Evolutionary conservation across 2,329 filamentous ascomycete genomes (phyloP), one percentile per base, ranked within the genome.

Genomic region (Fusarium odoratissimum): DNA sequence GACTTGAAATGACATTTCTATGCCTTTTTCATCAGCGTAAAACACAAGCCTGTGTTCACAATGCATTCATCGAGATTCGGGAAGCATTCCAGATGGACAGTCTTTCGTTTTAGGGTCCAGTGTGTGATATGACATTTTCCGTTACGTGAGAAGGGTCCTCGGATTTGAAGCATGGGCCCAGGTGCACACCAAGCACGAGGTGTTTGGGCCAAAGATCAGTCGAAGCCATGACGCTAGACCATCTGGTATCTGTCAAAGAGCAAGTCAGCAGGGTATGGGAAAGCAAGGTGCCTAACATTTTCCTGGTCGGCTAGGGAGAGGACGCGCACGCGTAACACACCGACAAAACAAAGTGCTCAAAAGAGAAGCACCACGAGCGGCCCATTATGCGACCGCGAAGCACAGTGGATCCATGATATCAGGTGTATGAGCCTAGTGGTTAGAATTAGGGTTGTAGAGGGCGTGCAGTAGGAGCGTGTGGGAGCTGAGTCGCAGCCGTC

Each of bases 301-400:
- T 64, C 71, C 45, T 54, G 51, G 51, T 64, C 40, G 48, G 61
- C 57, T 60, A 62, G 62, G 54, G 64, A 63, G 52, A 76, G 72
- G 76, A 77, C 78, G 78, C 77, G 75, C 75, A 80, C 74, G 75
- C 71, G 76, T 75, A 80, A 80, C 78, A 80, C 80, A 82, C 80
- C 80, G 80, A 80, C 80, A 77, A 78, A 79, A 74, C 75, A 76
- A 74, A 72, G 55, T 71, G 73, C 75, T 76, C 63, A 65, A 76
- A 69, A 69, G 66, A 67, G 72, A 69, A 67, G 68, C 69, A 78
- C 66, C 66, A 76, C 71, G 79, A 79, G 77, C 79, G 80, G 70
- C 70, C 71, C 60, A 75, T 76, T 69, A 80, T 80, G 80, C 79
- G 80, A 78, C 80, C 80, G 72, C 71, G 76, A 78, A 77, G 79